These are phyloP conservation scores for Senna tora DNA, from an alignment of 306 rosid genomes.

Conservation along the genomic window DNA sequence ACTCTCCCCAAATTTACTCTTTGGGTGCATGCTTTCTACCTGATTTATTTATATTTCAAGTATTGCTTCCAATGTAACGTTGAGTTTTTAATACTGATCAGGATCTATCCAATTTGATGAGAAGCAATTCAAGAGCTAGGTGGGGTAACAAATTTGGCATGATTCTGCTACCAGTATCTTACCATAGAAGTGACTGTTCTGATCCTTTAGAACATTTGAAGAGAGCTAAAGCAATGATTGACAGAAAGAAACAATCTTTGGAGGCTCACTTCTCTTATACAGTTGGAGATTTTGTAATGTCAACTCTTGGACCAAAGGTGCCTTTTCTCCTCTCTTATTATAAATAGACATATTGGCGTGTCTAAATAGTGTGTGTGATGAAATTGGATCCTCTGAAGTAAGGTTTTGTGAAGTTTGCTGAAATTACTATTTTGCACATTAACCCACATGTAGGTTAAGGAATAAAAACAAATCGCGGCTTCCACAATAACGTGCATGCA, in stretches of 20 bases:
- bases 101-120: conserved; percentile 73
- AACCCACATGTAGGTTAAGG: too few species aligned
- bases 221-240: conserved; percentile 76
- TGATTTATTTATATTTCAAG: neutral
- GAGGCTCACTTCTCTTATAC: conserved; percentile 68
- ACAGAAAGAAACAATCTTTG: conserved; percentile 65
- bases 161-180: conserved; percentile 69
- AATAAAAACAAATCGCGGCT: too few species aligned
- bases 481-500: too few species aligned
- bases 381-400: too few species aligned
- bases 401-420: too few species aligned
- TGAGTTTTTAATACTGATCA: conserved; percentile 37
- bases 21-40: neutral
- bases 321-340: neutral
- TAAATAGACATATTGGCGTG: neutral
- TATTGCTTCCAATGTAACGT: neutral
- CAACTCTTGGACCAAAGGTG: conserved; percentile 78
- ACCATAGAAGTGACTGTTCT: conserved; percentile 42
- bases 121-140: conserved; percentile 57
- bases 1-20: neutral
- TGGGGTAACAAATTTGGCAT: conserved; percentile 91
- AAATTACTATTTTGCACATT: too few species aligned
- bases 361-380: too few species aligned
- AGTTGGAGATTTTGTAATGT: conserved; percentile 56
- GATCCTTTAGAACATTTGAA: conserved; percentile 60